Evolutionary conservation across 2,329 filamentous ascomycete genomes (phyloP).

Genomic region (Colletotrichum siamense): DNA sequence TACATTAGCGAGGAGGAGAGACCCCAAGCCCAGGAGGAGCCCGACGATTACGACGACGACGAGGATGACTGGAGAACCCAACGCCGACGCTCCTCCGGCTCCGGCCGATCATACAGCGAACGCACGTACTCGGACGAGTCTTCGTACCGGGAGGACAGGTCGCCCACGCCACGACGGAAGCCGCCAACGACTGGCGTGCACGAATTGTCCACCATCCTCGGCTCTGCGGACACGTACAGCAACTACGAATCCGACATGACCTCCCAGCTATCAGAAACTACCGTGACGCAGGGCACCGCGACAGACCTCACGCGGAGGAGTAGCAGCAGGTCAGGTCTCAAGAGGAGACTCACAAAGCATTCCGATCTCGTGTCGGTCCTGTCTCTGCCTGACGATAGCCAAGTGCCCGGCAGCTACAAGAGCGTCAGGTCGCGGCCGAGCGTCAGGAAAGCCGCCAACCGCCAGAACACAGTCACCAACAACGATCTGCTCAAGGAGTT

Average conservation of each 20-base stretch:
- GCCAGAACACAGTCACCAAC: constrained; percentile 70
- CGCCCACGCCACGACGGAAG: constrained; percentile 35
- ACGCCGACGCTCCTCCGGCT: constrained; percentile 36
- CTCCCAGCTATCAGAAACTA: constrained; percentile 55
- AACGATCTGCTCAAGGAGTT: constrained; percentile 82
- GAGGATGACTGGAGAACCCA: constrained; percentile 11
- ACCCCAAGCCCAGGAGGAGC: constrained; percentile 25
- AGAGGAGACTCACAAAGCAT: constrained; percentile 85
- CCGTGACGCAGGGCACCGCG: constrained; percentile 57
- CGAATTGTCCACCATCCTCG: constrained; percentile 61
- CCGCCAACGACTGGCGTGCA: constrained; percentile 62
- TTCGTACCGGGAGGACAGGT: constrained; percentile 24
- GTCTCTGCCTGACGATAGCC: constrained; percentile 69
- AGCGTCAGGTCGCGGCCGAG: constrained; percentile 81
- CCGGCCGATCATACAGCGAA: constrained; percentile 30
- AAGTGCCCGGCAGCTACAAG: constrained; percentile 63
- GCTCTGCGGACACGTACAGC: constrained; percentile 54
- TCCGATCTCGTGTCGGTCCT: constrained; percentile 93
- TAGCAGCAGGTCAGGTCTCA: constrained; percentile 61
- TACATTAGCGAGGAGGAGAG: constrained; percentile 56
- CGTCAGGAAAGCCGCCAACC: constrained; percentile 74
- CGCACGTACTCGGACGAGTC: constrained; percentile 26
- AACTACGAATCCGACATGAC: constrained; percentile 53
- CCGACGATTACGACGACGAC: constrained; percentile 29
- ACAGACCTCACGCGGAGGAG: constrained; percentile 50